A percentile compares a stretch with the other conserved stretches of the same genome.
Conservation (phyloP, 208 protist species). For the Endotrypanum monterogeii region DNA sequence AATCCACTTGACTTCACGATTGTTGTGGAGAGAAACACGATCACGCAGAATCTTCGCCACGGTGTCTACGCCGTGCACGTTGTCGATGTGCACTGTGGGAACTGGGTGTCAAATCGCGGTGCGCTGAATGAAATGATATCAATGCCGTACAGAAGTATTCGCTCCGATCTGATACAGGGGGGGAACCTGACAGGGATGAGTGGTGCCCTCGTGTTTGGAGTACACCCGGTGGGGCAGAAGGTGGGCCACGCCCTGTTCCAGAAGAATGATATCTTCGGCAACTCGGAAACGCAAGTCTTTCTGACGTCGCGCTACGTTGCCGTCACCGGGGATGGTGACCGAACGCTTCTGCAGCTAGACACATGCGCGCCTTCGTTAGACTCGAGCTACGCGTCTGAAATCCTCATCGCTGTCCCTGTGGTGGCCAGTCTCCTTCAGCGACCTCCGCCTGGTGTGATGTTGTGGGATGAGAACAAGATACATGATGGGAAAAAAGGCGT, state of each 20-base stretch:
- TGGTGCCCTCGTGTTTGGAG: constrained; percentile 36
- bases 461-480: constrained; percentile 74
- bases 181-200: constrained; percentile 11
- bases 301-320: constrained; percentile 76
- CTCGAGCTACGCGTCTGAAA: constrained; percentile 64
- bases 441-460: constrained; percentile 57
- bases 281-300: constrained; percentile 45
- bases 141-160: constrained; percentile 45
- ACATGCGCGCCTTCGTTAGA: constrained; percentile 39
- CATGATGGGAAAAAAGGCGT: constrained; percentile 48
- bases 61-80: constrained; percentile 77
- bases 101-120: constrained; percentile 29
- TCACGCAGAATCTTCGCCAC: constrained; percentile 44
- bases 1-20: constrained; percentile 31
- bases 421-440: constrained; percentile 58
- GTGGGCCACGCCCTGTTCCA: constrained; percentile 52
- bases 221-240: constrained; percentile 36
- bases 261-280: constrained; percentile 68
- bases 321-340: constrained; percentile 36
- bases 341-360: constrained; percentile 76
- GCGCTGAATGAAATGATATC: constrained; percentile 39
- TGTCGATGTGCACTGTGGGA: constrained; percentile 49
- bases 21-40: constrained; percentile 64
- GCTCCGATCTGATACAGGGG: constrained; percentile 41
- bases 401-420: constrained; percentile 54